A percentile compares a stretch with the other conserved stretches of the same genome.
Evolutionary conservation across 2,329 filamentous ascomycete genomes (phyloP).

Genomic region (Colletotrichum magnum): DNA sequence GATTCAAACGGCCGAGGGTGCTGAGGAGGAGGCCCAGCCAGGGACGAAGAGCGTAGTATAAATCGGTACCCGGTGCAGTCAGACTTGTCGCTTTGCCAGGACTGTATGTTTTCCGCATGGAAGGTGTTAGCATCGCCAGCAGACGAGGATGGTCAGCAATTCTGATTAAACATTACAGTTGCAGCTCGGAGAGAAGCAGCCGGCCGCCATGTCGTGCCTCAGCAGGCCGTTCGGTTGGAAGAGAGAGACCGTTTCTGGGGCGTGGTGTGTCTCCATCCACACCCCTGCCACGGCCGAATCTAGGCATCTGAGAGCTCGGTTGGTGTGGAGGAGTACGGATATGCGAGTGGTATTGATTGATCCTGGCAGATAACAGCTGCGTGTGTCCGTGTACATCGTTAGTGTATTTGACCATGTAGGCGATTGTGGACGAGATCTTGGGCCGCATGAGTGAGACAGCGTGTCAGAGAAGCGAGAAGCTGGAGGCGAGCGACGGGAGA

Average conservation of each 20-base stretch:
- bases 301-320: conserved; percentile 19
- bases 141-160: neutral
- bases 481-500: conserved; percentile 24
- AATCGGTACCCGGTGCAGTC: too few relatives aligned
- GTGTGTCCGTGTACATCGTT: neutral
- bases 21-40: neutral
- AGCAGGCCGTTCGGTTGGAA: neutral
- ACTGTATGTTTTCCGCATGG: neutral
- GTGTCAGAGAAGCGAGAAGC: conserved; percentile 37
- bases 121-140: neutral
- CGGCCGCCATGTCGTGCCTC: neutral
- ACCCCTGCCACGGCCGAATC: conserved; percentile 16
- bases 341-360: neutral
- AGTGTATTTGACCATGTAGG: neutral
- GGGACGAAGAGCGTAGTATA: too few relatives aligned
- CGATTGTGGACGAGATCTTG: conserved; percentile 22
- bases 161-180: neutral
- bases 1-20: neutral
- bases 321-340: conserved; percentile 13
- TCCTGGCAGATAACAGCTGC: conserved; percentile 24
- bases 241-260: neutral
- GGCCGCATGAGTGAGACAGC: conserved; percentile 38
- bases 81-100: too few relatives aligned
- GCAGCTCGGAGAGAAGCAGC: neutral
- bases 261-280: neutral